These are phyloP conservation scores for Pseudonectria foliicola DNA, from an alignment of 2,329 filamentous ascomycete species.

Conservation along the genomic window DNA sequence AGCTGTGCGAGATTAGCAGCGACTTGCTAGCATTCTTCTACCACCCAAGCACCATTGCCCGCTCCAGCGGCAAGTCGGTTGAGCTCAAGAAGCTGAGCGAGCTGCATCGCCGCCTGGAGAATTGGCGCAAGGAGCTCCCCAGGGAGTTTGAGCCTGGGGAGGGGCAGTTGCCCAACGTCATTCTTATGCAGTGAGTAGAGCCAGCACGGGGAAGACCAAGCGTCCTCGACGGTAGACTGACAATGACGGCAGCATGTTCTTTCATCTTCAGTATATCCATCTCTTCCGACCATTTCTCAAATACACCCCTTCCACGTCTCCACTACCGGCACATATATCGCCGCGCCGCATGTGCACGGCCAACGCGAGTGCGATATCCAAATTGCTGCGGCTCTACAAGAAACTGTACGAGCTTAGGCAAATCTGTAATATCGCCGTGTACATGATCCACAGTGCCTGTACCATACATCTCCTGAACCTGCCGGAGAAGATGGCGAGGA, in stretches of 20 bases:
- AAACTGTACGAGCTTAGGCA: slow-evolving; percentile 84
- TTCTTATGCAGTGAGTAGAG: slow-evolving; percentile 69
- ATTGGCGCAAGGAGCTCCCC: slow-evolving; percentile 79
- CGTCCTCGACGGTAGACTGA: too few species aligned
- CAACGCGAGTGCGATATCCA: slow-evolving; percentile 83
- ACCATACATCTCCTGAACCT: slow-evolving; percentile 92
- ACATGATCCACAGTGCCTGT: slow-evolving; percentile 89
- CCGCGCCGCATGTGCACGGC: slow-evolving; percentile 86
- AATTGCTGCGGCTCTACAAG: slow-evolving; percentile 90
- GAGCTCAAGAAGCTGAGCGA: slow-evolving; percentile 92
- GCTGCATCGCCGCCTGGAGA: slow-evolving; percentile 80
- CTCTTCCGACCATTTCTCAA: slow-evolving; percentile 93
- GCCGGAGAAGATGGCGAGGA: slow-evolving; percentile 80
- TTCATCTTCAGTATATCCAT: slow-evolving; percentile 90
- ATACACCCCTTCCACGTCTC: slow-evolving; percentile 74
- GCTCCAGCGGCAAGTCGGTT: slow-evolving; percentile 63
- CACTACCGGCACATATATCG: slow-evolving; percentile 78
- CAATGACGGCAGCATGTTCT: slow-evolving; percentile 71
- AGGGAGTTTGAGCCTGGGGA: slow-evolving; percentile 84
- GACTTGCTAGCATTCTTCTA: slow-evolving; percentile 89
- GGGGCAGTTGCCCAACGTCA: slow-evolving; percentile 77
- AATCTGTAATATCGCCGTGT: slow-evolving; percentile 94
- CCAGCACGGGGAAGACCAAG: too few species aligned
- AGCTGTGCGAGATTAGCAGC: slow-evolving; percentile 86
- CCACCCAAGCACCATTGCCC: slow-evolving; percentile 62